Conservation (phyloP, 2,329 filamentous ascomycete species). For the Claviceps purpurea region DNA sequence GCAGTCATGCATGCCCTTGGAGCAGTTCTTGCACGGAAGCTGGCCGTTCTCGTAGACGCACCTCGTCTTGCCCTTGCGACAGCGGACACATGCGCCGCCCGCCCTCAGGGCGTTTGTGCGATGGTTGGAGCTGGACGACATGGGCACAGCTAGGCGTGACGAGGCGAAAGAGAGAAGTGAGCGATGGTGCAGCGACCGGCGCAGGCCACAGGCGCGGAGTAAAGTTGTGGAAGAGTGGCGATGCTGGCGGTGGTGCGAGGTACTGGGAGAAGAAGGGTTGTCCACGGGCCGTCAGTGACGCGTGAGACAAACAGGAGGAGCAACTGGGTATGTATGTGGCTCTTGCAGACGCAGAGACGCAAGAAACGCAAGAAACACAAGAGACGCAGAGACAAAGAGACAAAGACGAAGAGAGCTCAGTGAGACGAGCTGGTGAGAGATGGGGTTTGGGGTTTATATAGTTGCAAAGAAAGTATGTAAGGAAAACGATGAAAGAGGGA, state of each 20-base stretch:
- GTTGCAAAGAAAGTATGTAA: too few relatives aligned
- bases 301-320: slow-evolving; percentile 1
- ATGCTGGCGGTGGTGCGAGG: slow-evolving; percentile 3
- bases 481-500: slow-evolving; percentile 1
- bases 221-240: not conserved
- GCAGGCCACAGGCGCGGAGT: not conserved
- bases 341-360: not conserved
- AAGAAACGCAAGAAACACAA: too few relatives aligned
- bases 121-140: slow-evolving; percentile 34
- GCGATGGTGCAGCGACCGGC: not conserved
- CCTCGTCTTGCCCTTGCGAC: slow-evolving; percentile 51
- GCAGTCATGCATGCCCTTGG: slow-evolving; percentile 50
- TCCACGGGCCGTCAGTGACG: slow-evolving; percentile 3
- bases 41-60: slow-evolving; percentile 50
- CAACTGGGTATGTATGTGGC: not conserved
- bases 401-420: not conserved
- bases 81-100: slow-evolving; percentile 48
- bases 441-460: not conserved
- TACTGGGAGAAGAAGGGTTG: slow-evolving; percentile 3
- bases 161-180: not conserved
- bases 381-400: not conserved
- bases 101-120: slow-evolving; percentile 47
- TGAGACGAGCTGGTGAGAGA: not conserved
- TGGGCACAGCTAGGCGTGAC: slow-evolving; percentile 11
- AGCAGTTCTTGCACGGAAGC: slow-evolving; percentile 50